These are phyloP conservation scores for Castanopsis chinensis DNA, from an alignment of 306 rosid genomes.

Conservation along the genomic window DNA sequence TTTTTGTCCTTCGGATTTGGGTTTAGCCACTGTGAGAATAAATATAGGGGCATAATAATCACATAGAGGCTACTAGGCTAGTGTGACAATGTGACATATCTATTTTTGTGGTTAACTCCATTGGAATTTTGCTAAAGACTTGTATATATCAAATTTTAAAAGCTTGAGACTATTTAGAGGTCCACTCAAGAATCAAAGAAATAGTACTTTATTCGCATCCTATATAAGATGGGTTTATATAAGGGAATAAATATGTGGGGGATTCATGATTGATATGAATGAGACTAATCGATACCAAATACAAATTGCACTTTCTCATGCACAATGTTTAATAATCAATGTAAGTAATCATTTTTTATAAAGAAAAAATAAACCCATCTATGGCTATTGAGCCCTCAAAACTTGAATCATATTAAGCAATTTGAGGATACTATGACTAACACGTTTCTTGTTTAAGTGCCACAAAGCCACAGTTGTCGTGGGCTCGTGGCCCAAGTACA, in stretches of 20 bases:
- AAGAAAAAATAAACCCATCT: no score
- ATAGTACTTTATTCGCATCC: conserved; percentile 11
- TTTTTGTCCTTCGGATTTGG: background rate
- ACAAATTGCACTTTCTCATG: no score
- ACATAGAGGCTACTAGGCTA: background rate
- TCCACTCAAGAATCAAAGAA: conserved; percentile 23
- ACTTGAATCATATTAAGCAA: no score
- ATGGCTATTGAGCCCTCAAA: no score
- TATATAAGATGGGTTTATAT: no score
- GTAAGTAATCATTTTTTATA: no score
- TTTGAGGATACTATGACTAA: background rate
- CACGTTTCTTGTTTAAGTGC: background rate
- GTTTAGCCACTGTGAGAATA: no score
- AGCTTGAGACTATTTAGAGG: conserved; percentile 18
- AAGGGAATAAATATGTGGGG: no score
- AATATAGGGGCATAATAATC: no score
- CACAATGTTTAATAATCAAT: no score
- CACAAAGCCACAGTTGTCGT: background rate
- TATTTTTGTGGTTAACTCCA: background rate
- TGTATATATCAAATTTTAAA: background rate
- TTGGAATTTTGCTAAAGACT: background rate
- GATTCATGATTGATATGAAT: no score
- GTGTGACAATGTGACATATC: background rate
- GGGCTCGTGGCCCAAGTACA: background rate
- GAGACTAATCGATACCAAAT: no score